Percentiles rank a stretch among this genome's conserved stretches.
Conservation (phyloP, 2,329 filamentous ascomycete genomes). For the Emmonsiellopsis sp. region DNA sequence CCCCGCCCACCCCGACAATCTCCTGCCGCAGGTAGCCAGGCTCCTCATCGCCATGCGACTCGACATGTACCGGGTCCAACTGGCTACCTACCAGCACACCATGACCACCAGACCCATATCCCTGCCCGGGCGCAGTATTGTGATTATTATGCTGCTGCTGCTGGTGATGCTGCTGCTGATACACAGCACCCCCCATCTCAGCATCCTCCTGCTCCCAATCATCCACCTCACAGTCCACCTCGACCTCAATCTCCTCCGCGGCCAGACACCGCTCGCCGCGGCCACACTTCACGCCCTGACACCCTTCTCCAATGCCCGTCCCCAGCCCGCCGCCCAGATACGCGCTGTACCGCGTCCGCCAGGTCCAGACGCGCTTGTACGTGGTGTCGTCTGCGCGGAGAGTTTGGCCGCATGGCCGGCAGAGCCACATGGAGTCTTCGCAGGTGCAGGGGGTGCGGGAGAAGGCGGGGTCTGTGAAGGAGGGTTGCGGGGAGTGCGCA, state of each 20-base stretch:
- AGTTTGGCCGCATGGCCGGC: constrained; percentile 68
- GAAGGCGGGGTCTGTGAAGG: constrained; percentile 40
- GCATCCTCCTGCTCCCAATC: constrained; percentile 48
- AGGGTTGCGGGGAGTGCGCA: constrained; percentile 20
- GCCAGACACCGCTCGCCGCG: constrained; percentile 68
- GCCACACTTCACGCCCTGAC: constrained; percentile 80
- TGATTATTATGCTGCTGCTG: constrained; percentile 5
- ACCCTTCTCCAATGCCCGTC: constrained; percentile 78
- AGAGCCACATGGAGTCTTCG: constrained; percentile 62
- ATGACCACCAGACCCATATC: not conserved
- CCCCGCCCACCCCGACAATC: constrained; percentile 81
- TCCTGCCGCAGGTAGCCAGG: constrained; percentile 78
- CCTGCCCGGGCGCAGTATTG: too few relatives aligned
- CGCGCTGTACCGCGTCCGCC: constrained; percentile 72
- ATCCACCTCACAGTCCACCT: constrained; percentile 77
- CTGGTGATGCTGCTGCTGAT: constrained; percentile 10
- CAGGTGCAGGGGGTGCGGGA: constrained; percentile 51
- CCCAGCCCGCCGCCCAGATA: constrained; percentile 71
- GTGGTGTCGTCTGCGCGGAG: constrained; percentile 50
- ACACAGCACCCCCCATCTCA: constrained; percentile 7
- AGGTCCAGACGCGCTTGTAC: constrained; percentile 68
- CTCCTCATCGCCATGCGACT: constrained; percentile 27
- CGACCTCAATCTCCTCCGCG: constrained; percentile 66
- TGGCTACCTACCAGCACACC: not conserved
- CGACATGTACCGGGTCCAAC: not conserved